Evolutionary conservation across 1,284 basidiomycete species (phyloP).

Genomic region (Melampsora medusae): DNA sequence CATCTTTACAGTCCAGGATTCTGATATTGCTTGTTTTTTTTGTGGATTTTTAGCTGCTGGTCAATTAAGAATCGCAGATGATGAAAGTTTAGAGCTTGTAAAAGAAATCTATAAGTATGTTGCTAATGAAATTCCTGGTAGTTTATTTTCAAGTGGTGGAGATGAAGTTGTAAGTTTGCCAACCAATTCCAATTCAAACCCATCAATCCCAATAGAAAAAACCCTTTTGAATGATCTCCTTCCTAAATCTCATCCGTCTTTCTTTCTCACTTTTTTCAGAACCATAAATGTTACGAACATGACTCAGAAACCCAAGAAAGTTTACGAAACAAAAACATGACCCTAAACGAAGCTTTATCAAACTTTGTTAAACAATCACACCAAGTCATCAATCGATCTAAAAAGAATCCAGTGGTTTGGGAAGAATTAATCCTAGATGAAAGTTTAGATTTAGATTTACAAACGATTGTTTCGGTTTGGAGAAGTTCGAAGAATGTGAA

Average conservation of each 20-base stretch:
- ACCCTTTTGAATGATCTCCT: too few species aligned
- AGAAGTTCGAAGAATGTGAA: constrained; percentile 65
- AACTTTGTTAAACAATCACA: constrained; percentile 65
- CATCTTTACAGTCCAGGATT: too few species aligned
- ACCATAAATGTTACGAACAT: constrained; percentile 51
- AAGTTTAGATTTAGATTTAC: constrained; percentile 61
- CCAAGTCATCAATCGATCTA: constrained; percentile 56
- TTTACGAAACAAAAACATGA: constrained; percentile 60
- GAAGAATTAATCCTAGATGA: constrained; percentile 71
- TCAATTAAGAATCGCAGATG: constrained; percentile 69
- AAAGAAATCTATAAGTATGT: constrained; percentile 58
- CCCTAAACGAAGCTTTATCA: constrained; percentile 66
- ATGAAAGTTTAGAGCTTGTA: constrained; percentile 59
- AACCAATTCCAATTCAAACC: not conserved
- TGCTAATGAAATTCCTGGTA: constrained; percentile 62
- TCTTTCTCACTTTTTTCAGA: constrained; percentile 25
- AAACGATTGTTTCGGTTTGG: constrained; percentile 71
- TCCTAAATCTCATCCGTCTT: not conserved
- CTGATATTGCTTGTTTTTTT: constrained; percentile 3
- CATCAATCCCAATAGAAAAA: constrained; percentile 47
- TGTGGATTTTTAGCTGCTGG: constrained; percentile 71
- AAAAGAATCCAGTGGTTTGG: constrained; percentile 70
- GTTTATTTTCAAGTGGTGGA: constrained; percentile 73
- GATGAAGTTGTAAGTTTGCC: constrained; percentile 69
- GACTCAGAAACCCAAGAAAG: constrained; percentile 64